Evolutionary conservation across 306 rosid genomes (phyloP), one percentile per base, ranked within the genome.

Genomic region (Ormosia emarginata): DNA sequence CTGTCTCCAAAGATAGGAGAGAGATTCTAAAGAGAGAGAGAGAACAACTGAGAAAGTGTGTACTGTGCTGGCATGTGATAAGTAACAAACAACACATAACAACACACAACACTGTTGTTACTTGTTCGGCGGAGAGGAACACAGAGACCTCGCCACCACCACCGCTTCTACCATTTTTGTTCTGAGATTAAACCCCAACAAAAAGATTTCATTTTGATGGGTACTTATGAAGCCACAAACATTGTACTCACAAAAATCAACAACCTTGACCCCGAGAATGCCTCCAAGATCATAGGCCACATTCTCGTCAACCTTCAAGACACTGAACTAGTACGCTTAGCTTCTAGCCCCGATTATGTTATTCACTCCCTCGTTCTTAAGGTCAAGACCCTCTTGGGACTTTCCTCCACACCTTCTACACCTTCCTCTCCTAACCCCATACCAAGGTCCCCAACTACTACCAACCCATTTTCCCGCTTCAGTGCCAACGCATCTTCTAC

Each of bases 221-320:
- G 79, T 87, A 78, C 90, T 57, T 81, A 68, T 43, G 97, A 92
- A 79, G 94, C 94, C 32, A 89, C 91, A 4, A 82, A 61, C 59
- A 52, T 83, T 6, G 90, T 92, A n/a, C 80, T 87, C 53, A 49
- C 90, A 0, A 90, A 87, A 80, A 87, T 92, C 82, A 92, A 89
- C 50, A 73, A 57, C 40, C 59, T 89, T 34, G 97, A 92, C 30
- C 92, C 94, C 0, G 93, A 92, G 18, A 84, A 86, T 76, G 94
- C 97, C 9, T 82, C 91, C 0, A 92, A 89, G 80, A 90, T 92
- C 83, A 87, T 92, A 87, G 97, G 94, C 43, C 82, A 58, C 71
- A 86, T 92, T 24, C 84, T 92, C 74, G 80, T 92, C 33, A 88
- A 78, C 81, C 85, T 89, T 9, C 82, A 91, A 1, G 89, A 92